Evolutionary conservation across 2,329 filamentous ascomycete genomes (phyloP).

Genomic region (Clonostachys chloroleuca): DNA sequence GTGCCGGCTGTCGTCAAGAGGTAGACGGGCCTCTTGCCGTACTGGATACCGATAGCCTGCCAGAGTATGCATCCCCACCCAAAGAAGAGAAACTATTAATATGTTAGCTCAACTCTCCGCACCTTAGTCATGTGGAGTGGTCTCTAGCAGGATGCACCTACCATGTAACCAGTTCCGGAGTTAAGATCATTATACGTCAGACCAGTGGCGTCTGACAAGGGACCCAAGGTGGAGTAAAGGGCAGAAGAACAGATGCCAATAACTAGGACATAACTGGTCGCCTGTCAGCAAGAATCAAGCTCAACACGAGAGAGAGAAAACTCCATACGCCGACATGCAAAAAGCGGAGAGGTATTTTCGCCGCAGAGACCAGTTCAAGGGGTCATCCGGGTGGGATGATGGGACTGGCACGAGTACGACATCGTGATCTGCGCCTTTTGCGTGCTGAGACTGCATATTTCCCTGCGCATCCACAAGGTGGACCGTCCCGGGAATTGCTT

Average conservation of each 20-base stretch:
- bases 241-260: conserved; percentile 31
- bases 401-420: conserved; percentile 49
- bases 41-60: conserved; percentile 40
- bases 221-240: conserved; percentile 30
- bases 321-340: conserved; percentile 20
- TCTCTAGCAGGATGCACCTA: background rate
- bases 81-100: conserved; percentile 26
- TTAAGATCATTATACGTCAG: conserved; percentile 26
- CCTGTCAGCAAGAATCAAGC: background rate
- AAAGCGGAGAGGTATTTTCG: conserved; percentile 27
- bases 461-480: conserved; percentile 31
- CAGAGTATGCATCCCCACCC: conserved; percentile 40
- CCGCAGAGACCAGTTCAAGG: conserved; percentile 41
- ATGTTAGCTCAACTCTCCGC: background rate
- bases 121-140: background rate
- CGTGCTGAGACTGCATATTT: conserved; percentile 21
- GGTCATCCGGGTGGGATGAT: conserved; percentile 46
- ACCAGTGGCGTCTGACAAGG: conserved; percentile 21
- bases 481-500: conserved; percentile 26
- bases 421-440: conserved; percentile 15
- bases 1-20: conserved; percentile 25
- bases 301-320: background rate
- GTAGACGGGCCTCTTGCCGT: conserved; percentile 34
- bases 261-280: conserved; percentile 26
- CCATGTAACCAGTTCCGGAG: conserved; percentile 31